These are phyloP conservation scores for Lasiodiplodia citricola DNA, from an alignment of 2,329 filamentous ascomycete genomes.

Conservation along the genomic window DNA sequence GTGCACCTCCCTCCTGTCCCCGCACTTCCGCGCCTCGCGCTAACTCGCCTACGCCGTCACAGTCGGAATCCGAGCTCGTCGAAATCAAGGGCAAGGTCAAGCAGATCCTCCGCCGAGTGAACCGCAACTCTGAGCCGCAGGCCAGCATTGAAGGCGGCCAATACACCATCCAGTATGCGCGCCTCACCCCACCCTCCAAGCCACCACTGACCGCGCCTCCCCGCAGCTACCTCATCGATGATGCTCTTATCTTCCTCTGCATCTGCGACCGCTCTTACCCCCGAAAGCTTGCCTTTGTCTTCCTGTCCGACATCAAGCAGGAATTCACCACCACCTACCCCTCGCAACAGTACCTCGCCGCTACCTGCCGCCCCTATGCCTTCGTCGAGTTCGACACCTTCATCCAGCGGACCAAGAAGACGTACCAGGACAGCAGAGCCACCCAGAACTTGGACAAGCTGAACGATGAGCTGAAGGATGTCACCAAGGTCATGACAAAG, in stretches of 20 bases:
- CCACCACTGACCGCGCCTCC: conserved; percentile 30
- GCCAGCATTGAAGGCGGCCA: conserved; percentile 86
- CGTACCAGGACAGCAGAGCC: conserved; percentile 91
- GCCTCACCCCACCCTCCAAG: not conserved
- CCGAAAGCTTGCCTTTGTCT: conserved; percentile 97
- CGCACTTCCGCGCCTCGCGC: conserved; percentile 17
- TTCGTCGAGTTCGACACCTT: conserved; percentile 99
- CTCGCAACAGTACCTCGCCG: conserved; percentile 71
- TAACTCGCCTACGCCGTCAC: conserved; percentile 28
- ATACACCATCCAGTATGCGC: conserved; percentile 81
- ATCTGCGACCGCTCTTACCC: conserved; percentile 94
- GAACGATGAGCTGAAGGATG: conserved; percentile 95
- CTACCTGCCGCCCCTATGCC: conserved; percentile 84
- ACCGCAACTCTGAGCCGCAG: conserved; percentile 85
- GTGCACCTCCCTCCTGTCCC: conserved; percentile 45
- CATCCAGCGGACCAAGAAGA: conserved; percentile 89
- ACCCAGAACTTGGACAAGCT: conserved; percentile 92
- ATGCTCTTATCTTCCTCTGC: conserved; percentile 86
- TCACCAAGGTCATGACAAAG: conserved; percentile 99
- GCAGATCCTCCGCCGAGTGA: conserved; percentile 85
- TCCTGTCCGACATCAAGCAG: conserved; percentile 87
- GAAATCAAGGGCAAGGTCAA: conserved; percentile 89
- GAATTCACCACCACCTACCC: conserved; percentile 92
- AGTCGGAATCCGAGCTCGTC: conserved; percentile 75
- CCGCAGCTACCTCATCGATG: conserved; percentile 80